These are phyloP conservation scores for Chimonanthus salicifolius DNA, from an alignment of 164 flowering plant species.

Conservation along the genomic window DNA sequence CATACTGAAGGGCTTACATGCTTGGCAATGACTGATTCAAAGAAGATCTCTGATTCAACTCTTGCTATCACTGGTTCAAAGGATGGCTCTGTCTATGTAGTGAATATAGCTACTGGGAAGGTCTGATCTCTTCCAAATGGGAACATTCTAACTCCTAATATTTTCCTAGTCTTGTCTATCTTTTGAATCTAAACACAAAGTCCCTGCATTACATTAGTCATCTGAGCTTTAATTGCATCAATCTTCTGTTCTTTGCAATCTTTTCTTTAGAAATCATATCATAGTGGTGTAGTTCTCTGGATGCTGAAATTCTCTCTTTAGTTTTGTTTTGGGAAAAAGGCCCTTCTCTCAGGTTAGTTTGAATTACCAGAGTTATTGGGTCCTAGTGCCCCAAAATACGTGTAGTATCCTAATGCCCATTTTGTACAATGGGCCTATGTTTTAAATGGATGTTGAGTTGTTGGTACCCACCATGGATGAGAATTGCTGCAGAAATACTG, in stretches of 20 bases:
- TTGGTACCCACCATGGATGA: too few relatives aligned
- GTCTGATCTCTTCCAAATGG: slow-evolving; percentile 28
- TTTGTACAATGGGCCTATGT: too few relatives aligned
- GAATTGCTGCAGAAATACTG: too few relatives aligned
- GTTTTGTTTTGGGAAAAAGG: too few relatives aligned
- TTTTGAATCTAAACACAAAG: not conserved
- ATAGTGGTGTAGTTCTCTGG: too few relatives aligned
- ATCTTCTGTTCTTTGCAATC: not conserved
- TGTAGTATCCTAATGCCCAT: too few relatives aligned
- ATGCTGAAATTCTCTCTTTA: too few relatives aligned
- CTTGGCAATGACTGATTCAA: slow-evolving; percentile 38
- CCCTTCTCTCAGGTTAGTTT: too few relatives aligned
- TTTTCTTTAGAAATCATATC: not conserved
- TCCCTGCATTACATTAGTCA: not conserved
- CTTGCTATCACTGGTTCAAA: slow-evolving; percentile 38
- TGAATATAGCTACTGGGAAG: slow-evolving; percentile 74
- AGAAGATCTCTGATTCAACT: slow-evolving; percentile 2
- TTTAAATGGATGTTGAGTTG: too few relatives aligned
- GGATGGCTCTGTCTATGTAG: slow-evolving; percentile 69
- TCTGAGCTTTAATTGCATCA: not conserved
- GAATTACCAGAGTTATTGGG: too few relatives aligned
- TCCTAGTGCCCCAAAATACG: too few relatives aligned
- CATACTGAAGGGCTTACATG: slow-evolving; percentile 81
- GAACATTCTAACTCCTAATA: not conserved
- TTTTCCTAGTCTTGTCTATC: not conserved